A percentile compares a stretch with the other conserved stretches of the same genome.
phyloP scores from a whole-genome alignment of 1,284 basidiomycete species.

The Takashimella koratensis region DNA sequence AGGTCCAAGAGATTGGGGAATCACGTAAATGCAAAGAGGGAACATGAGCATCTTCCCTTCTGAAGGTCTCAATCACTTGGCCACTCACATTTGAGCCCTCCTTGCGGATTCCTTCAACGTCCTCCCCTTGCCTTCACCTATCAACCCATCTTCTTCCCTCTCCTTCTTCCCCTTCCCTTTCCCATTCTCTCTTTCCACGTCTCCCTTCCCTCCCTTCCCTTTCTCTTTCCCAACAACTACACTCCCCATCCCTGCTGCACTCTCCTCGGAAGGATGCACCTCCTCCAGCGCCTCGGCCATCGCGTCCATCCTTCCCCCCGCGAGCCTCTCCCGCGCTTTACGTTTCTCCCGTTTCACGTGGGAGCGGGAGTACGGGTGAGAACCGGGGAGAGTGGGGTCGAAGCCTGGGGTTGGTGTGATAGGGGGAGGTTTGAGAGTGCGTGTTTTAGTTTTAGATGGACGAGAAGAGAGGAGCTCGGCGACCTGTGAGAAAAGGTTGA shows the following conservation, averaged over 20 bases:
- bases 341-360: constrained; percentile 42
- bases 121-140: constrained; percentile 40
- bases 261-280: constrained; percentile 5
- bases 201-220: constrained; percentile 7
- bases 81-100: constrained; percentile 46
- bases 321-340: constrained; percentile 35
- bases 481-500: not conserved
- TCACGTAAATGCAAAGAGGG: not conserved
- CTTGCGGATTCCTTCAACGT: constrained; percentile 43
- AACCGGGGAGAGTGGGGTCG: not conserved
- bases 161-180: constrained; percentile 12
- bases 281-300: constrained; percentile 35
- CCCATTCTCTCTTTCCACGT: constrained; percentile 10
- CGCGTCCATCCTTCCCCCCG: constrained; percentile 26
- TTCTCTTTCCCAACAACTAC: constrained; percentile 2
- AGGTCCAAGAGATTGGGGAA: no score
- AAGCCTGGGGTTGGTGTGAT: not conserved
- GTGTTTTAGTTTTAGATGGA: not conserved
- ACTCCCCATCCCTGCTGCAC: not conserved
- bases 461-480: not conserved
- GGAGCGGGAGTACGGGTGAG: constrained; percentile 47
- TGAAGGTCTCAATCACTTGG: not conserved
- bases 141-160: constrained; percentile 29
- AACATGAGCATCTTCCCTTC: not conserved
- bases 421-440: not conserved